Evolutionary conservation across 805 yeast species (phyloP).

Genomic region (Candida vaughaniae): DNA sequence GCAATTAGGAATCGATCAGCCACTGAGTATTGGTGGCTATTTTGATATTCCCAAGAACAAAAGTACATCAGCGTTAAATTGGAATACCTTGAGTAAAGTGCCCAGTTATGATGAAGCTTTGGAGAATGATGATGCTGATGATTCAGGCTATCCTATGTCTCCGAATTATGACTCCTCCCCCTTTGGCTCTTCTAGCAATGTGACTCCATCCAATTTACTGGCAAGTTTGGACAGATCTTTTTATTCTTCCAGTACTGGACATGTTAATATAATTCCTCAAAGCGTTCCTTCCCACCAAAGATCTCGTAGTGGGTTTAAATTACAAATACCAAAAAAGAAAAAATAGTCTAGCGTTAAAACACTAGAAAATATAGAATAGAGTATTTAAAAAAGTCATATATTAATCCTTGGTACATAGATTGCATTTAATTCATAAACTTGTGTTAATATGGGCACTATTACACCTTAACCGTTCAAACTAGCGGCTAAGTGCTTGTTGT

Average conservation of each 20-base stretch:
- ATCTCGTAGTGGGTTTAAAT: slow-evolving; percentile 3
- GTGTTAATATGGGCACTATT: no score
- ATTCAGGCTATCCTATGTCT: slow-evolving; percentile 17
- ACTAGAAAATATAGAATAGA: no score
- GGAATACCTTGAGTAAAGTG: slow-evolving; percentile 25
- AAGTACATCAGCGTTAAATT: slow-evolving; percentile 17
- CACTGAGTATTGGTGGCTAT: slow-evolving; percentile 19
- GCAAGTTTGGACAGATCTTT: neutral
- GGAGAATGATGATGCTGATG: slow-evolving; percentile 33
- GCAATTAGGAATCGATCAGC: slow-evolving; percentile 23
- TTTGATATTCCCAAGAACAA: slow-evolving; percentile 27
- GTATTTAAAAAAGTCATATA: no score
- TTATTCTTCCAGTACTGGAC: no score
- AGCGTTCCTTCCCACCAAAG: neutral
- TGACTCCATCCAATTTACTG: neutral
- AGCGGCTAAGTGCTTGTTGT: slow-evolving; percentile 15
- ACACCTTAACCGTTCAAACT: slow-evolving; percentile 10
- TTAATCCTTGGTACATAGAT: no score
- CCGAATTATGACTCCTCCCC: slow-evolving; percentile 17
- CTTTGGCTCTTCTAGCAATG: slow-evolving; percentile 1
- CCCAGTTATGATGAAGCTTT: slow-evolving; percentile 43
- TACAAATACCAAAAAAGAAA: slow-evolving; percentile 7
- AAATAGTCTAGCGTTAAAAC: no score
- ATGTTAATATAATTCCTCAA: no score
- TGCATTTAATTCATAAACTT: no score